Evolutionary conservation across 139 green algal species (phyloP).

Genomic region (Tetradesmus obliquus): DNA sequence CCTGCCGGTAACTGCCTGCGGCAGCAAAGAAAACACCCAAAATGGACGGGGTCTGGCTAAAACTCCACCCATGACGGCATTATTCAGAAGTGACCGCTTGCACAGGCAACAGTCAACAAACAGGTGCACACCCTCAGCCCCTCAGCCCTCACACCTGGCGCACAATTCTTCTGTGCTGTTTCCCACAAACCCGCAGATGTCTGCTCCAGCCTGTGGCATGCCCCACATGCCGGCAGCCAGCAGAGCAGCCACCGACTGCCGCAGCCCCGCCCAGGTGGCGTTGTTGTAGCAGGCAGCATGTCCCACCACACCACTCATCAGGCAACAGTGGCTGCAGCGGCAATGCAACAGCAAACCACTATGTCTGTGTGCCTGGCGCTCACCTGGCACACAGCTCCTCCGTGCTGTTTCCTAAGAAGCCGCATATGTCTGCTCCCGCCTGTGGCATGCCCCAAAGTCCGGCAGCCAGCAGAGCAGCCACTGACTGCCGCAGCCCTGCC

Average conservation of each 20-base stretch:
- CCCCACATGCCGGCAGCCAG: slow-evolving; percentile 42
- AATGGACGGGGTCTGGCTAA: no score
- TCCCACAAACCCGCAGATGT: slow-evolving; percentile 40
- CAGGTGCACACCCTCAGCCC: no score
- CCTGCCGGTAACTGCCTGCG: no score
- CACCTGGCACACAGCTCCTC: slow-evolving; percentile 45
- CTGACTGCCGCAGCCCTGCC: not conserved
- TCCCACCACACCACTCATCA: slow-evolving; percentile 44
- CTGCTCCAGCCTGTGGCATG: slow-evolving; percentile 16
- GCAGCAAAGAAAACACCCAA: no score
- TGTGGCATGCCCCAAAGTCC: slow-evolving; percentile 35
- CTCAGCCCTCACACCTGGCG: slow-evolving; percentile 1
- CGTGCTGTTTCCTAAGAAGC: slow-evolving; percentile 21
- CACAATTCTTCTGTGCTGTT: slow-evolving; percentile 41
- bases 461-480: not conserved
- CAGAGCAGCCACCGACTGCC: not conserved
- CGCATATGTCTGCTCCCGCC: slow-evolving; percentile 37
- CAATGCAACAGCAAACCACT: no score
- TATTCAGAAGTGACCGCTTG: no score
- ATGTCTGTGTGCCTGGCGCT: no score
- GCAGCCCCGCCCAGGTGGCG: slow-evolving; percentile 36
- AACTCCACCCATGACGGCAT: no score
- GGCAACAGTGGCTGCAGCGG: not conserved
- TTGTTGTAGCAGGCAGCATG: not conserved
- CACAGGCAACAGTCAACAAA: no score